A percentile compares a stretch with the other conserved stretches of the same genome.
Conservation (phyloP, 768 basidiomycete genomes). For the Amanita jacksonii region DNA sequence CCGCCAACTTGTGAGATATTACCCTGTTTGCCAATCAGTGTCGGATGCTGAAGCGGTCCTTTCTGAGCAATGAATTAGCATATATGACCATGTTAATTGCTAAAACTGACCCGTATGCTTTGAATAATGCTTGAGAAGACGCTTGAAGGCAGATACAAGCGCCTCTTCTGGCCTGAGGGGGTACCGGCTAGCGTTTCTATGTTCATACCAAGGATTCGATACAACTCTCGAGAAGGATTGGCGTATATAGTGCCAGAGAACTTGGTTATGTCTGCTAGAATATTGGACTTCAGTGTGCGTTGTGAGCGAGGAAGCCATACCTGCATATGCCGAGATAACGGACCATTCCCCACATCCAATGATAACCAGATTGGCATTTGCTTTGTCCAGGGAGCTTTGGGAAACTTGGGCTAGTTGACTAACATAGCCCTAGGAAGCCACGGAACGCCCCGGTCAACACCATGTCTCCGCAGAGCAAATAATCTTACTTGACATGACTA, state of each 20-base stretch:
- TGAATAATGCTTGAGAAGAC: slow-evolving; percentile 20
- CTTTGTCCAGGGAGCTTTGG: slow-evolving; percentile 27
- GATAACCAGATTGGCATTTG: slow-evolving; percentile 33
- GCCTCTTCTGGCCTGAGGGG: slow-evolving; percentile 33
- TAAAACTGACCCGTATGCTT: slow-evolving; percentile 36
- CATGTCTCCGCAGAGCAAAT: neutral
- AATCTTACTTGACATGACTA: slow-evolving; percentile 34
- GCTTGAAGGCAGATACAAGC: slow-evolving; percentile 34
- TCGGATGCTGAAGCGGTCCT: slow-evolving; percentile 33
- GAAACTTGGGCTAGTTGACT: slow-evolving; percentile 33
- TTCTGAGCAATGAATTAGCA: slow-evolving; percentile 14
- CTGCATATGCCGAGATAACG: slow-evolving; percentile 38
- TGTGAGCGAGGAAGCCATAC: slow-evolving; percentile 19
- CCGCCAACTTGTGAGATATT: slow-evolving; percentile 55
- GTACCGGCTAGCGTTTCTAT: slow-evolving; percentile 35
- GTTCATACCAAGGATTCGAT: slow-evolving; percentile 52
- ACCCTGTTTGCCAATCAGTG: slow-evolving; percentile 50
- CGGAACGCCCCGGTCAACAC: too few relatives aligned
- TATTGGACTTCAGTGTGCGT: neutral
- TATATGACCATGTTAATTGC: neutral
- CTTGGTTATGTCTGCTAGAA: slow-evolving; percentile 30
- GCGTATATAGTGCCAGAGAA: slow-evolving; percentile 48
- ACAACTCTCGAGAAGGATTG: slow-evolving; percentile 52
- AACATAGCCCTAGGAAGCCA: slow-evolving; percentile 36
- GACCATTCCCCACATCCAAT: slow-evolving; percentile 55